These are phyloP conservation scores for Apiospora rasikravindrae DNA, from an alignment of 2,329 filamentous ascomycete genomes.

Conservation along the genomic window DNA sequence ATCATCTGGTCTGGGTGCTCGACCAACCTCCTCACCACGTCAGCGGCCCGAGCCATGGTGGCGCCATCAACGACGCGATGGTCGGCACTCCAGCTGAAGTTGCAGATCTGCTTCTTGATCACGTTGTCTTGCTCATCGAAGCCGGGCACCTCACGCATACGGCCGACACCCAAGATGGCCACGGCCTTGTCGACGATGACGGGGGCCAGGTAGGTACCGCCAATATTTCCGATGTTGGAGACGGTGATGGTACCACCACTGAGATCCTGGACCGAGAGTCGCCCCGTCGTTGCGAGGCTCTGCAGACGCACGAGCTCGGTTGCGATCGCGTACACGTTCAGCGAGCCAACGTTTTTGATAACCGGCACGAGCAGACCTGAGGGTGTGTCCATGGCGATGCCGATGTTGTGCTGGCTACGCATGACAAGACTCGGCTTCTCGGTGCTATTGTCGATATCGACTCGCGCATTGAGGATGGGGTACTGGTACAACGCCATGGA, in stretches of 20 bases:
- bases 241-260: constrained; percentile 90
- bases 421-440: constrained; percentile 77
- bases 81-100: constrained; percentile 96
- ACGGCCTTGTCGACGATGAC: constrained; percentile 92
- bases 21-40: constrained; percentile 76
- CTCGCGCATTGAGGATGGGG: constrained; percentile 84
- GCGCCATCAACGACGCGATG: constrained; percentile 94
- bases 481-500: constrained; percentile 82
- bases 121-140: constrained; percentile 69
- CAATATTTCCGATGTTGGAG: constrained; percentile 95
- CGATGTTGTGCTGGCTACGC: constrained; percentile 90
- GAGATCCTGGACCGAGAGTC: constrained; percentile 76
- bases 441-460: constrained; percentile 62
- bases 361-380: constrained; percentile 89
- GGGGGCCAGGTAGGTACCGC: constrained; percentile 88
- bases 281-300: constrained; percentile 73
- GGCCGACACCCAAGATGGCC: constrained; percentile 87
- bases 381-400: constrained; percentile 93
- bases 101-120: constrained; percentile 78
- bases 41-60: constrained; percentile 89
- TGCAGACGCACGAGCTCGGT: constrained; percentile 77
- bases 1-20: constrained; percentile 90
- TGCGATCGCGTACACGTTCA: constrained; percentile 80
- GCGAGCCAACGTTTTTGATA: constrained; percentile 78
- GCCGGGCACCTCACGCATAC: constrained; percentile 78